phyloP scores from a whole-genome alignment of 176 grass and related monocot species.

The Zea luxurians region DNA sequence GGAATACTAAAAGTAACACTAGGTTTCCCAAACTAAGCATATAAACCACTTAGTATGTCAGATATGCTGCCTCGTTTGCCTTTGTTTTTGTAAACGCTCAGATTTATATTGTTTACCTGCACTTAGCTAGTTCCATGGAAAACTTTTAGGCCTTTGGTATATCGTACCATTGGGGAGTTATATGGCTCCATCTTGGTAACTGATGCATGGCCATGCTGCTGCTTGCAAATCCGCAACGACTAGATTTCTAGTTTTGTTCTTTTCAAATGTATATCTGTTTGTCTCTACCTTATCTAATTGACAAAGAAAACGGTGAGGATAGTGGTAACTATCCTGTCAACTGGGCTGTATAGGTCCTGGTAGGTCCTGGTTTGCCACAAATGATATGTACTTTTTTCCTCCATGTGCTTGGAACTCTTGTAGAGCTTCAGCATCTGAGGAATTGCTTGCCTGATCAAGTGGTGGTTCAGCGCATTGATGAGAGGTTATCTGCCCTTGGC shows the following conservation, averaged over 20 bases:
- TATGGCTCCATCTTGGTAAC: not conserved
- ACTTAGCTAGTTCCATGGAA: not conserved
- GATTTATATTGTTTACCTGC: not conserved
- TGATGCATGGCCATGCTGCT: not conserved
- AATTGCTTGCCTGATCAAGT: conserved; percentile 96
- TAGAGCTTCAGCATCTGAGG: conserved; percentile 95
- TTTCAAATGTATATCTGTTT: not conserved
- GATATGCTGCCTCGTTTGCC: not conserved
- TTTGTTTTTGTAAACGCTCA: not conserved
- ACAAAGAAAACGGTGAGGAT: not conserved
- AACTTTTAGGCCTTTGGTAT: not conserved
- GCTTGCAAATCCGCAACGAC: not conserved
- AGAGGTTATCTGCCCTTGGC: conserved; percentile 82
- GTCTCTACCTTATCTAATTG: not conserved
- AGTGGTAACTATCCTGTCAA: not conserved
- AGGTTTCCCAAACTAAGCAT: not conserved
- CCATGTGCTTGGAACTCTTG: conserved; percentile 30
- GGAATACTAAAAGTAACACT: not conserved
- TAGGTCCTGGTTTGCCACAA: not conserved
- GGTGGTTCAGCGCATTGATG: conserved; percentile 91
- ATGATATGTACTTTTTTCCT: not conserved
- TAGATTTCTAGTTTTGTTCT: not conserved
- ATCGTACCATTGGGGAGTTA: not conserved
- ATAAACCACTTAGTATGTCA: not conserved
- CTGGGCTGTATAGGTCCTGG: not conserved